Evolutionary conservation across 306 rosid genomes (phyloP), one percentile per base, ranked within the genome.

Genomic region (Corylus americana): DNA sequence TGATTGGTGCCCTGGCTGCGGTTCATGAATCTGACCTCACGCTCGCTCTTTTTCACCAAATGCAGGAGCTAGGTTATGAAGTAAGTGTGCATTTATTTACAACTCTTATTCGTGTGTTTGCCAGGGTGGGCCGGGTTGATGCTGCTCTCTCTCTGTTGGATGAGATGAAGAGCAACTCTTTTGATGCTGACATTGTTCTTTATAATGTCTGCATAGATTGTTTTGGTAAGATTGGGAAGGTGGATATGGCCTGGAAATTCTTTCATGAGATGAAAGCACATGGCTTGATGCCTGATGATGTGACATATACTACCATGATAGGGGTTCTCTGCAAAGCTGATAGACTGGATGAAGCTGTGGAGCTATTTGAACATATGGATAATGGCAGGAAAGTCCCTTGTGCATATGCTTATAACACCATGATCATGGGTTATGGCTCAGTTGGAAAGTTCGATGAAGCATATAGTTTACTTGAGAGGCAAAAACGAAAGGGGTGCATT

Each of bases 221-320:
- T 83, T 95, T 92, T 82, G 98, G 98, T 29, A 95, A 91, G 84
- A 88, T 82, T 47, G 97, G 98, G 66, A 92, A 90, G 80, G 89
- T 95, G 81, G 98, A 95, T 82, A 95, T 95, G 93, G 97, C 98
- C 70, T 95, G 98, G 98, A 92, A 95, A 80, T 91, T 95, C 81
- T 95, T 92, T 89, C 97, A 95, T 83, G 98, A 95, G 85, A 87
- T 95, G 91, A 89, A 85, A 84, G 84, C 89, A 29, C 89, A 84
- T 50, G 95, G 92, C 2, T 80, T 92, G 82, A 71, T 81, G 55
- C 98, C 97, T 18, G 98, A 95, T 1, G 94, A 95, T 16, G 95
- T 95, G 73, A 92, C 98, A 17, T 91, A 89, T 84, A 90, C 97
- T 70, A 92, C 97, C 85, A 88, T 95, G 97, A 90, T 92, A 44